Base-by-base conservation (phyloP, 1,139 yeast genomes). In the Debaryomyces nepalensis region DNA sequence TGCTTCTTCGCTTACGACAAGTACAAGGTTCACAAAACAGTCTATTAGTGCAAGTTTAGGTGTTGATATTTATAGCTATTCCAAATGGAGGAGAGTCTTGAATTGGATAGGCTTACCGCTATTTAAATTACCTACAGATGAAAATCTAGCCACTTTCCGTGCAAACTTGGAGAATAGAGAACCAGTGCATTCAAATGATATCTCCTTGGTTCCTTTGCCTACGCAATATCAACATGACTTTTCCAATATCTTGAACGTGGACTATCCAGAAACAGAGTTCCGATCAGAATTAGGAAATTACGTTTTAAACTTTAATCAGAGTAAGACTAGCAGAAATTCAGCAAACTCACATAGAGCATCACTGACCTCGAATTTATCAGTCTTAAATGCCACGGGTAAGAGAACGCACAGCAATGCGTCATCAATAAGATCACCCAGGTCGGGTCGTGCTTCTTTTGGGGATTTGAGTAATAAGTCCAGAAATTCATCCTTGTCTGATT, bases 81-180 rank as follows among this genome's bases (percentile, higher is more conserved):
- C 68, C 1, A 35, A 32, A 8, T 73, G 77, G 76, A 63, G 82
- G 49, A 60, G 59, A 16, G 44, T 62, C 43, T 42, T 74, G 30
- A 58, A 63, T 46, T 58, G 55, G 48, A 49, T 73, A 16, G 55
- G 54, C n/a, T 54, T 73, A 23, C 82, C 82, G 4, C 57, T 76
- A 14, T 76, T 67, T 50, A 51, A 51, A 26, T 59, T 77, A 21
- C 82, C 82, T 2, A 59, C 68, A 0, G 73, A 69, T 19, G 61
- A 58, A 12, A 64, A 63, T 40, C 58, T 67, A 18, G 43, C 53
- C 11, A 51, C 54, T 41, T 56, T 67, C 41, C 73, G 68, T 48
- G 42, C 47, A 23, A 48, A 57, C 24, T 62, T 58, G 31, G 39
- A 45, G 27, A 31, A 27, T 36, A 14, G 29, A 27, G 40, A 40